Percentiles rank a stretch among this genome's conserved stretches.
Conservation (phyloP, 768 basidiomycete species). For the Boletus pseudopeckii region DNA sequence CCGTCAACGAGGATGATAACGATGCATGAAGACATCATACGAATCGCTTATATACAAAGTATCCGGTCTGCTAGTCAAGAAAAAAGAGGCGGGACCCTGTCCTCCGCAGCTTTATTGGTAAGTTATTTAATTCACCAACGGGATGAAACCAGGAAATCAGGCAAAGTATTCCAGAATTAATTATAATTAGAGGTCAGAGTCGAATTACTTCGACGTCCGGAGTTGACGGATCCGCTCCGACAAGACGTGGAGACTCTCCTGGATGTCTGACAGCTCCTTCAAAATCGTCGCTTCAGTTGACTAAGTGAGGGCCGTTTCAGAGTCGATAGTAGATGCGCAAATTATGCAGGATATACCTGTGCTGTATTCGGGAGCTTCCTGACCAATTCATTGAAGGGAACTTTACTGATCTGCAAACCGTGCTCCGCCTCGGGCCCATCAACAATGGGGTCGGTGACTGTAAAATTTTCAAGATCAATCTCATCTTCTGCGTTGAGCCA, state of each 20-base stretch:
- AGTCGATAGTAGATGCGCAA: slow-evolving; percentile 2
- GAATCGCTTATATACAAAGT: not conserved
- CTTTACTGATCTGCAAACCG: slow-evolving; percentile 65
- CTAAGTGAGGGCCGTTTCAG: slow-evolving; percentile 35
- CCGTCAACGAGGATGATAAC: not conserved
- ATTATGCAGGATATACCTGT: slow-evolving; percentile 46
- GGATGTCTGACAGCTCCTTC: slow-evolving; percentile 58
- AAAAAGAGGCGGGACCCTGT: not conserved
- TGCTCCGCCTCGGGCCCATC: slow-evolving; percentile 49
- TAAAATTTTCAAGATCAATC: slow-evolving; percentile 51
- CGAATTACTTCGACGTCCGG: slow-evolving; percentile 8
- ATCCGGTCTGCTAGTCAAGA: not conserved
- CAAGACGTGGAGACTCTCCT: slow-evolving; percentile 39
- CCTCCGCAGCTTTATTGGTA: not conserved
- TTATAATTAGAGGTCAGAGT: not conserved
- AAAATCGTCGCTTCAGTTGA: slow-evolving; percentile 68
- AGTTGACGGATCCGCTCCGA: slow-evolving; percentile 35
- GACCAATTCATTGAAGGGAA: slow-evolving; percentile 66
- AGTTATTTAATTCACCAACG: not conserved
- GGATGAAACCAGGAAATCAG: not conserved
- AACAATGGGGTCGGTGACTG: slow-evolving; percentile 57
- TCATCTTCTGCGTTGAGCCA: slow-evolving; percentile 66
- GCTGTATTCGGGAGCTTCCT: slow-evolving; percentile 70
- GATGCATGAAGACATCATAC: not conserved
- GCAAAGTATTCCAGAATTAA: not conserved